Base-by-base conservation (phyloP, 305 asterid species). In the Fraxinus albicans region DNA sequence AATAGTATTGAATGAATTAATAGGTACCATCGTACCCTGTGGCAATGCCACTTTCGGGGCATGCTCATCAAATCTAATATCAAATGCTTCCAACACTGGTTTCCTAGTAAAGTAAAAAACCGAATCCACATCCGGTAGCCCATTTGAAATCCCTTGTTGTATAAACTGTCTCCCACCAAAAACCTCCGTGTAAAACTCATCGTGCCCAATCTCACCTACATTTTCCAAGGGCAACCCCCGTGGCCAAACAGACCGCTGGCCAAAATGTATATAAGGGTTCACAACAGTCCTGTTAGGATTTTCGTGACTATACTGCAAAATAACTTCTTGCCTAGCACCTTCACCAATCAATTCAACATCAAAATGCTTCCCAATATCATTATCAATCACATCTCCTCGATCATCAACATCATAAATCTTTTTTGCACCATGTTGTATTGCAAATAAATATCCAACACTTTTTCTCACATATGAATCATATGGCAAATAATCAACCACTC, bases 171-270 rank as follows among this genome's bases (percentile, higher is more conserved):
- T 91, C 82, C 99, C 99, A 35, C 99, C 95, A 29, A 95, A 95
- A 70, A 94, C 84, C 88, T 97, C 98, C 0, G 99, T 97, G 75
- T 95, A 97, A 82, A 91, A 97, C 90, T 90, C 90, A 84, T 97
- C 99, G n/a, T 97, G 99, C 17, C 84, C 93, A 23, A 97, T 88
- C 65, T 95, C 94, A 15, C 99, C 99, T 31, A 94, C 99, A 79
- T 95, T 95, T 86, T 97, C 99, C 86, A 97, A 87, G 0, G 99
- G 99, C 73, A 97, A 86, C 8, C 99, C 99, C 83, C 99, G 91
- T 0, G 99, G 99, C 99, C 99, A 97, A 86, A 97, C 97, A 0
- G 99, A 95, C 78, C 98, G 82, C 81, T 97, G 99, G 21, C 99
- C 99, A 8, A 97, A 97, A 90, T 97, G 99, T 23, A 97, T 86